These are phyloP conservation scores for Berberis vulgaris DNA, from an alignment of 164 flowering plant genomes.

Conservation along the genomic window DNA sequence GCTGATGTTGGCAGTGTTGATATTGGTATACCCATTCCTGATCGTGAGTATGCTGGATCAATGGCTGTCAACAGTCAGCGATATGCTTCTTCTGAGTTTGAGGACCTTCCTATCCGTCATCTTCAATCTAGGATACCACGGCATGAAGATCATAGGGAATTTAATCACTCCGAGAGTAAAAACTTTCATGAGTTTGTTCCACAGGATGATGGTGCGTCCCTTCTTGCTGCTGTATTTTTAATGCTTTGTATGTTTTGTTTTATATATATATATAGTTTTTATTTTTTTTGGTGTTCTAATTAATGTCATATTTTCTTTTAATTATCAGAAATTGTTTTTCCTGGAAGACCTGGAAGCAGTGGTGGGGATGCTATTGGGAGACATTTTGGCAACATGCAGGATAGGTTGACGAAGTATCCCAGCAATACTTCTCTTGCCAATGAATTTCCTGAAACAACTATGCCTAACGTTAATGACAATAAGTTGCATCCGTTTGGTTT, in stretches of 20 bases:
- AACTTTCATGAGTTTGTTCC: slow-evolving; percentile 34
- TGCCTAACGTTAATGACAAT: slow-evolving; percentile 30
- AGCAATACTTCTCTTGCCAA: slow-evolving; percentile 21
- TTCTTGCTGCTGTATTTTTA: background rate
- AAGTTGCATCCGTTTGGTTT: slow-evolving; percentile 76
- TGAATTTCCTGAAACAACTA: slow-evolving; percentile 24
- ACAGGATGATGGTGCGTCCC: slow-evolving; percentile 50
- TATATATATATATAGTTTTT: slow-evolving; percentile 16
- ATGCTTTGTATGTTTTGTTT: background rate
- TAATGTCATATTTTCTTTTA: no score
- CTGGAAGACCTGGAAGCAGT: slow-evolving; percentile 42
- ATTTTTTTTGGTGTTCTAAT: slow-evolving; percentile 4
- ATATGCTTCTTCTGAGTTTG: slow-evolving; percentile 23
- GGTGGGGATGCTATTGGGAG: slow-evolving; percentile 24
- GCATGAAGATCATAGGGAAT: slow-evolving; percentile 21
- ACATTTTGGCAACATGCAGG: slow-evolving; percentile 24
- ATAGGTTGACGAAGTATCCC: slow-evolving; percentile 16
- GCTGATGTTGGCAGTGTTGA: slow-evolving; percentile 29
- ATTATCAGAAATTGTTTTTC: slow-evolving; percentile 49
- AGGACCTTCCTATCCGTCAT: slow-evolving; percentile 22
- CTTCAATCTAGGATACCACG: slow-evolving; percentile 24
- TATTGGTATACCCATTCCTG: slow-evolving; percentile 16
- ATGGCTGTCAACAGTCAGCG: slow-evolving; percentile 7
- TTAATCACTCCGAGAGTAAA: slow-evolving; percentile 31
- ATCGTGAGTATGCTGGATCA: slow-evolving; percentile 18